A percentile compares a stretch with the other conserved stretches of the same genome.
phyloP scores from a whole-genome alignment of 176 grass and related monocot genomes.

The Musa troglodytarum region DNA sequence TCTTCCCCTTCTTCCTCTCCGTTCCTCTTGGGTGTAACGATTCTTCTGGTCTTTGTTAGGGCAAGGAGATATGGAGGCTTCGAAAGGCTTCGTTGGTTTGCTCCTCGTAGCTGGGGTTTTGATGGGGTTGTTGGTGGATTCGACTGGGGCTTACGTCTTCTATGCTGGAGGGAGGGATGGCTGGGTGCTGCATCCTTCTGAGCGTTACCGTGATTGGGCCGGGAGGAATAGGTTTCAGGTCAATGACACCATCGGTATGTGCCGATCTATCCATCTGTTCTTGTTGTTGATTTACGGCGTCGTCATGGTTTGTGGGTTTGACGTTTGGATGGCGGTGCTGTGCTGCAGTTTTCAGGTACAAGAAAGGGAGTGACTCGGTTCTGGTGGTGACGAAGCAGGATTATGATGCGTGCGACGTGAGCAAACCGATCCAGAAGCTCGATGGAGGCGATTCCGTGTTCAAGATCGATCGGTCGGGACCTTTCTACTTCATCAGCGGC shows the following conservation, averaged over 20 bases:
- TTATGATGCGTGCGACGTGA: slow-evolving; percentile 50
- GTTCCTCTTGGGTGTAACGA: too few relatives aligned
- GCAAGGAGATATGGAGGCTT: not conserved
- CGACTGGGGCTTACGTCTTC: slow-evolving; percentile 51
- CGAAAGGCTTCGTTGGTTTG: not conserved
- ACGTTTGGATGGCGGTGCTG: not conserved
- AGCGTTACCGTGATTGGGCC: slow-evolving; percentile 77
- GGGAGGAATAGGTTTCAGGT: slow-evolving; percentile 59
- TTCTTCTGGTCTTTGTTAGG: too few relatives aligned
- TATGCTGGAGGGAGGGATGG: slow-evolving; percentile 58
- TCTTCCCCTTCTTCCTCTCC: too few relatives aligned
- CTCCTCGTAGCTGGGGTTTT: slow-evolving; percentile 8
- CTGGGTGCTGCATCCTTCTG: slow-evolving; percentile 60
- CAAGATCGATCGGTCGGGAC: slow-evolving; percentile 43
- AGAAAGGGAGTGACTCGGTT: slow-evolving; percentile 27
- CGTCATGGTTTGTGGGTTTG: too few relatives aligned
- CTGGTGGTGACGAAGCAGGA: slow-evolving; percentile 52
- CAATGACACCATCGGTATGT: slow-evolving; percentile 69
- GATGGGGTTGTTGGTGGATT: slow-evolving; percentile 17
- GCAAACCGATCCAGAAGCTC: slow-evolving; percentile 37
- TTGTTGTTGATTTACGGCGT: too few relatives aligned
- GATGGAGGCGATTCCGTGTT: slow-evolving; percentile 38
- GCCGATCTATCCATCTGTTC: not conserved
- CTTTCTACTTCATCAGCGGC: slow-evolving; percentile 80
- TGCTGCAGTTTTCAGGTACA: slow-evolving; percentile 56